Evolutionary conservation across 2,329 filamentous ascomycete species (phyloP).

Genomic region (Botrytis byssoidea): DNA sequence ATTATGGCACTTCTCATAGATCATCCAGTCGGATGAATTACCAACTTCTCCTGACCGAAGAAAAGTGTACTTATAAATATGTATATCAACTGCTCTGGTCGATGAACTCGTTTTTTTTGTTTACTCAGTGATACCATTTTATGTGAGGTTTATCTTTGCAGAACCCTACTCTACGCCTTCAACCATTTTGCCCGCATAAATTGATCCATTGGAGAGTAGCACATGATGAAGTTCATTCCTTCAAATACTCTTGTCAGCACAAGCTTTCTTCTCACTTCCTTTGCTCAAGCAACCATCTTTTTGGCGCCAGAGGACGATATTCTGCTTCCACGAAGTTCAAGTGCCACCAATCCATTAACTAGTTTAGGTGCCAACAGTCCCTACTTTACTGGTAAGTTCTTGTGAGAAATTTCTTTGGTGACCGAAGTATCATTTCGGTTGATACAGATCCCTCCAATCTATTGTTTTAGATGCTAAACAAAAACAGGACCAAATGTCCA

Average conservation of each 20-base stretch:
- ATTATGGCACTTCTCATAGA: not conserved
- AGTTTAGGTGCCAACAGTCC: constrained; percentile 14
- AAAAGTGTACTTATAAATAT: not conserved
- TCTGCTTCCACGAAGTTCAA: not conserved
- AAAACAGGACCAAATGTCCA: constrained; percentile 46
- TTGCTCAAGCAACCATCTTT: not conserved
- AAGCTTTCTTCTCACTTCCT: constrained; percentile 2
- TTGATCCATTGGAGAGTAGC: not conserved
- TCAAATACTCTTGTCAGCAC: not conserved
- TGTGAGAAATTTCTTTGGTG: not conserved
- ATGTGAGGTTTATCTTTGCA: too few species aligned
- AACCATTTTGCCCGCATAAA: not conserved
- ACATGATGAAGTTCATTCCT: not conserved
- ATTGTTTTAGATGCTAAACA: not conserved
- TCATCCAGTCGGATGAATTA: not conserved
- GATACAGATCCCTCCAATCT: too few species aligned
- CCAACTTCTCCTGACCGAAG: not conserved
- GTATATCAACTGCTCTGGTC: not conserved
- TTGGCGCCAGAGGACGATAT: constrained; percentile 12
- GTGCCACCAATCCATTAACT: not conserved
- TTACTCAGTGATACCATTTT: not conserved
- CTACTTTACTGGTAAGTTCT: constrained; percentile 6
- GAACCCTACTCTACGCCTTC: not conserved
- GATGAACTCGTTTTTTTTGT: not conserved
- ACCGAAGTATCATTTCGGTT: not conserved